Base-by-base conservation (phyloP, 192 early-diverging fungal genomes). In the Rhizophagus prolifer region DNA sequence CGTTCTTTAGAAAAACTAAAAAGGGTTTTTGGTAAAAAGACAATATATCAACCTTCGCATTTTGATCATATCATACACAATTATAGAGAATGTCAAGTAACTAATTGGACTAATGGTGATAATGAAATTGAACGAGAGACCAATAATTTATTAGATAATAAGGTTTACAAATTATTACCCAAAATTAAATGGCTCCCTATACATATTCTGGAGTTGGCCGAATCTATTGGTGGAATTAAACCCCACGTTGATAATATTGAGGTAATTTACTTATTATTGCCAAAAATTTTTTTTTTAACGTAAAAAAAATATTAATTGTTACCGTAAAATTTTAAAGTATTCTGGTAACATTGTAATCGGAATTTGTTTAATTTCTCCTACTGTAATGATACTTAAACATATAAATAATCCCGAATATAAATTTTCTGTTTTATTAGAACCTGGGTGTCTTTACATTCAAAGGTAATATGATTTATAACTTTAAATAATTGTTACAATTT, bases 201-300 rank as follows among this genome's bases (percentile, higher is more conserved):
- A 13, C 94, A 96, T 78, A 89, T 96, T 44, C 82, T 96, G 75
- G 94, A 96, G 65, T 82, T 96, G 16, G 79, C 85, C 4, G 82
- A 88, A 2, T 70, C 50, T 21, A 54, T 54, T 54, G 90, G 92
- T 46, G 92, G 91, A 61, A 96, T 96, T 74, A 85, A 88, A 80
- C 87, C 91, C 9, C 94, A 96, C 79, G 89, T 96, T 5, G 94
- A 96, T 79, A 94, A 96, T 74, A 74, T 90, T 10, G 89, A 92
- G 36, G 93, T 76, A 65, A n/a, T 41, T 50, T n/a, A 25, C 10
- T 7, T 34, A 9, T 44, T 44, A 12, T 12, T 12, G 41, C 9
- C 12, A 44, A 44, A 12, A 44, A 44, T 7, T 34, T 34, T 34
- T 38, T 38, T 38, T 44, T 44, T 12, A 44, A 44, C 41, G 3